Evolutionary conservation across 1,139 yeast genomes (phyloP).

Genomic region (Geotrichum histeridarum): DNA sequence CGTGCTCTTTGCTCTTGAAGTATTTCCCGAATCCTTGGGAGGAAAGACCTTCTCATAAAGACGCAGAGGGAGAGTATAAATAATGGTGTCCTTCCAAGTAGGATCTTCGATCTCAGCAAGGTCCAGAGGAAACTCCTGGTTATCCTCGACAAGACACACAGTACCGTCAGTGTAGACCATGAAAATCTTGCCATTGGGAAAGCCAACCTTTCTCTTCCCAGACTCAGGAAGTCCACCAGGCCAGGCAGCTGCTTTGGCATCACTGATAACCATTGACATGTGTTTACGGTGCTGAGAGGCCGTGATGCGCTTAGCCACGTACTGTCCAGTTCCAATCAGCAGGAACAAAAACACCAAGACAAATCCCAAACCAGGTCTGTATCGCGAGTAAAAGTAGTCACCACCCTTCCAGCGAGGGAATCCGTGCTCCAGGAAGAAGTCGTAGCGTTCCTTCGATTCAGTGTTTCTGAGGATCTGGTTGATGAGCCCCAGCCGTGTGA

Average conservation of each 20-base stretch:
- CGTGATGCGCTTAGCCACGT: slow-evolving; percentile 45
- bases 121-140: slow-evolving; percentile 36
- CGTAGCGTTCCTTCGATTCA: slow-evolving; percentile 64
- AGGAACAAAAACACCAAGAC: slow-evolving; percentile 49
- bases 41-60: slow-evolving; percentile 14
- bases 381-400: slow-evolving; percentile 38
- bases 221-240: slow-evolving; percentile 31
- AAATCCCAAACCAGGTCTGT: slow-evolving; percentile 50
- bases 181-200: slow-evolving; percentile 53
- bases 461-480: slow-evolving; percentile 65
- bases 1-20: not conserved
- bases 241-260: slow-evolving; percentile 49
- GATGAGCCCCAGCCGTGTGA: slow-evolving; percentile 68
- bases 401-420: slow-evolving; percentile 71
- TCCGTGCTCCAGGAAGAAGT: slow-evolving; percentile 76
- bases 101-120: slow-evolving; percentile 41
- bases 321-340: slow-evolving; percentile 56
- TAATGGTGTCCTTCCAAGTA: slow-evolving; percentile 52
- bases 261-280: slow-evolving; percentile 39
- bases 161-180: slow-evolving; percentile 64
- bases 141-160: slow-evolving; percentile 57
- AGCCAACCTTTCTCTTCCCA: slow-evolving; percentile 36
- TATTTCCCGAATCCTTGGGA: slow-evolving; percentile 9
- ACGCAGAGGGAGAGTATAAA: slow-evolving; percentile 45
- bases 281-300: slow-evolving; percentile 58